Evolutionary conservation across 2,329 filamentous ascomycete genomes (phyloP), one percentile per base, ranked within the genome.

Genomic region (Fusarium floridanum): DNA sequence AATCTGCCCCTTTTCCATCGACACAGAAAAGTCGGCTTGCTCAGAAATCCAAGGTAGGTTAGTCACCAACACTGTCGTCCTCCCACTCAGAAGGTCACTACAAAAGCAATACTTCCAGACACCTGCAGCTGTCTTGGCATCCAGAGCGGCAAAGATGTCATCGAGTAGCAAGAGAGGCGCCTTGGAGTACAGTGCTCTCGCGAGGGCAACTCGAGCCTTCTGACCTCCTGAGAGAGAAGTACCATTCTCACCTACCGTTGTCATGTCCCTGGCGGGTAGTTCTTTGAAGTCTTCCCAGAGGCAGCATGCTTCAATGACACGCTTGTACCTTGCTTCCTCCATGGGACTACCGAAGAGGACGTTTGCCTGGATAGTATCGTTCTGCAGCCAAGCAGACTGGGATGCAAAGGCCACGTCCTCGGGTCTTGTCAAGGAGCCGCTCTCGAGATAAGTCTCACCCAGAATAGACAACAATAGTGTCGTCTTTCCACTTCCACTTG

Each of bases 21-120:
- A 73, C 36, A 89, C 78, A 12, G 83, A 80, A 12, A 88, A 78
- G 67, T 89, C 88, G 10, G 87, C 86, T 76, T 89, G 87, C 4
- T 85, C 82, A 0, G 86, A 81, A 48, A 89, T 85, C 87, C 87
- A 89, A 2, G 85, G 87, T 43, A 88, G 78, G 73, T 91, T 89
- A 4, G 88, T 90, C 5, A 91, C 89, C 17, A 91, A 82, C 7
- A 91, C 85, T 2, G 87, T 84, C 2, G 89, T 91, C 34, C 89
- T 83, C 10, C 86, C 88, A 22, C 83, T 83, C 11, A 91, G 83
- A 29, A 91, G 76, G 57, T 89, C 87, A 56, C 85, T 83, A 68
- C 89, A 90, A 76, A 91, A 91, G 73, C 88, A 90, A 64, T 86
- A 83, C 67, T 88, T 85, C 86, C 89, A 91, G 2, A 91, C 83